Evolutionary conservation across 331 rosid genomes (phyloP), one percentile per base, ranked within the genome.

Genomic region (Stylosanthes scabra): DNA sequence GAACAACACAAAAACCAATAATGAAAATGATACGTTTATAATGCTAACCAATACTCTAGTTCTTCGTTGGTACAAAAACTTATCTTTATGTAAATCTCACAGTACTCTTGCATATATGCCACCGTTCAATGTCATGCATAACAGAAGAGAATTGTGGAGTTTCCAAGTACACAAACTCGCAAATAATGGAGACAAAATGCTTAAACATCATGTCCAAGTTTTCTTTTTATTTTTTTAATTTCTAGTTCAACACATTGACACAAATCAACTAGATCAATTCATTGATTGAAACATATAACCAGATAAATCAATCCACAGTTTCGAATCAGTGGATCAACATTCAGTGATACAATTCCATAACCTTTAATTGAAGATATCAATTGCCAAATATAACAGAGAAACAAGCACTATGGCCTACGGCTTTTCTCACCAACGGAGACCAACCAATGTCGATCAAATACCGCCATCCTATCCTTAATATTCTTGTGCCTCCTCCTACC

Each of bases 231-330:
- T 34, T 34, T 34, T 34, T 34, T 34, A 1, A 34, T 34, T 34
- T 34, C 5, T 34, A 0, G 39, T 25, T 54, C 64, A 12, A 61
- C 31, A 16, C 39, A 34, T 34, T 0, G 39, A 14, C 15, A 9
- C 54, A 52, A 63, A 72, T 65, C 52, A 16, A 16, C 47, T 2
- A 9, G 25, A 46, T 59, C 41, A 74, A 42, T 29, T 13, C 55
- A 62, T 42, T 6, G 57, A 31, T 62, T 29, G 6, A 9, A 69
- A 11, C 10, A 40, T 69, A 37, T 4, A 28, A 39, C 40, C 7
- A 61, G 2, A 49, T 13, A 1, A 8, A 13, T 13, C 66, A 58
- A 59, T 29, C n/a, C 13, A 71, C 41, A 20, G 14, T 71, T 40
- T 46, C n/a, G 27, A 31, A 9, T 42, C 70, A 46, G 13, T 65